phyloP scores from a whole-genome alignment of 805 yeast species.

The Ogataea pilisensis region DNA sequence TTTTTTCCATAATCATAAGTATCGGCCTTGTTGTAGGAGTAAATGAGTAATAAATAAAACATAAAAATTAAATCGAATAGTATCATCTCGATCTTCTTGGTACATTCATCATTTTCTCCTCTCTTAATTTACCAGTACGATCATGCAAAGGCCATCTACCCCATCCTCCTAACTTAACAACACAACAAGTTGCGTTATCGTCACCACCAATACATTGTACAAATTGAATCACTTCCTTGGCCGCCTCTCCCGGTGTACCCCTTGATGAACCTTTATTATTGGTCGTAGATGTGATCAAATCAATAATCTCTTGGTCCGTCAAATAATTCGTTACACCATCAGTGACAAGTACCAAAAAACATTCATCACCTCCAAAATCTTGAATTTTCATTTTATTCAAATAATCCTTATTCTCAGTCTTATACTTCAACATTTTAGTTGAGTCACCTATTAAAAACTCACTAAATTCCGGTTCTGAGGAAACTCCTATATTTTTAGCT shows the following conservation, averaged over 20 bases:
- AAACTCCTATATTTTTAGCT: slow-evolving; percentile 78
- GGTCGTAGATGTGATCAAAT: slow-evolving; percentile 68
- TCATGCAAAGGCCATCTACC: slow-evolving; percentile 86
- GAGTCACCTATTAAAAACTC: slow-evolving; percentile 67
- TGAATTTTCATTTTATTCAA: slow-evolving; percentile 20
- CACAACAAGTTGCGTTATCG: slow-evolving; percentile 92
- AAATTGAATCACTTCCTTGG: slow-evolving; percentile 79
- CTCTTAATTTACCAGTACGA: slow-evolving; percentile 78
- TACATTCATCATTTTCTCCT: slow-evolving; percentile 45
- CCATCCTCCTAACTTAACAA: slow-evolving; percentile 84
- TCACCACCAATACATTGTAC: slow-evolving; percentile 86
- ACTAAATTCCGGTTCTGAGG: slow-evolving; percentile 87
- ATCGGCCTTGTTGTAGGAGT: too few relatives aligned
- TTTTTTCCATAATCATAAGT: too few relatives aligned
- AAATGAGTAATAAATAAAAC: too few relatives aligned
- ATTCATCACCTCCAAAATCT: slow-evolving; percentile 76
- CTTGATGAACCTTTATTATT: slow-evolving; percentile 58
- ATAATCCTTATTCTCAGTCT: slow-evolving; percentile 18
- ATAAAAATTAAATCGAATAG: background rate
- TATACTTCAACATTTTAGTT: slow-evolving; percentile 32
- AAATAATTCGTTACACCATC: slow-evolving; percentile 85
- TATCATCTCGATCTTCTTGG: slow-evolving; percentile 15
- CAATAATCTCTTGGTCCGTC: slow-evolving; percentile 89
- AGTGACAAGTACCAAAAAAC: slow-evolving; percentile 74
- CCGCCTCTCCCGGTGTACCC: slow-evolving; percentile 83